Evolutionary conservation across 164 flowering plant genomes (phyloP).

Genomic region (Annona cherimola): DNA sequence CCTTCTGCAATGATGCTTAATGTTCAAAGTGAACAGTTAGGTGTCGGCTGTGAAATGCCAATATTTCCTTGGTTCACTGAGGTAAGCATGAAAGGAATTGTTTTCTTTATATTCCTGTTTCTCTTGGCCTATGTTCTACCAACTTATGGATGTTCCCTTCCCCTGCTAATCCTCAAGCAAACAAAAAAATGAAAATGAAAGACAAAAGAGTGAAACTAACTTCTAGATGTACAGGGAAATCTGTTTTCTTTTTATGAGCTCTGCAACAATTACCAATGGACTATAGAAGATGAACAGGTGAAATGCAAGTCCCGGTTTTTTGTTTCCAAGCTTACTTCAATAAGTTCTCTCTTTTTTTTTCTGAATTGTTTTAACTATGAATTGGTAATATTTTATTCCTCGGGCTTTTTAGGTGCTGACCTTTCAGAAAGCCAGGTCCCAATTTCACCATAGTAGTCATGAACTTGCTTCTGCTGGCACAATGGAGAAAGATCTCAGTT

Average conservation of each 20-base stretch:
- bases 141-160: constrained; percentile 1
- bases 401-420: constrained; percentile 44
- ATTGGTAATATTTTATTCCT: neutral
- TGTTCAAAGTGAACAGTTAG: constrained; percentile 71
- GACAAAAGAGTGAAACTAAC: too few species aligned
- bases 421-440: constrained; percentile 26
- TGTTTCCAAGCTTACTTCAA: neutral
- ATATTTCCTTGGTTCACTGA: constrained; percentile 56
- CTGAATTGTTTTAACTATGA: neutral
- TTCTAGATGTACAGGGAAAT: constrained; percentile 45
- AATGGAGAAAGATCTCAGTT: constrained; percentile 29
- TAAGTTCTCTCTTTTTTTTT: neutral
- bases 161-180: too few species aligned
- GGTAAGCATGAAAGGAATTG: constrained; percentile 31
- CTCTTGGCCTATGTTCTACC: constrained; percentile 5
- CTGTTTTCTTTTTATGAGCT: constrained; percentile 87
- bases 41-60: constrained; percentile 70
- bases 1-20: constrained; percentile 59
- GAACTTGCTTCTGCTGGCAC: constrained; percentile 13
- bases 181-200: too few species aligned
- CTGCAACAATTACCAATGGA: constrained; percentile 82
- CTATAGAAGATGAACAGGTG: constrained; percentile 64
- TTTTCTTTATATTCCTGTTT: neutral
- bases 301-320: neutral
- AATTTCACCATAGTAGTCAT: constrained; percentile 14